Evolutionary conservation across 805 yeast genomes (phyloP), one percentile per base, ranked within the genome.

Genomic region (Maudiozyma bulderi): DNA sequence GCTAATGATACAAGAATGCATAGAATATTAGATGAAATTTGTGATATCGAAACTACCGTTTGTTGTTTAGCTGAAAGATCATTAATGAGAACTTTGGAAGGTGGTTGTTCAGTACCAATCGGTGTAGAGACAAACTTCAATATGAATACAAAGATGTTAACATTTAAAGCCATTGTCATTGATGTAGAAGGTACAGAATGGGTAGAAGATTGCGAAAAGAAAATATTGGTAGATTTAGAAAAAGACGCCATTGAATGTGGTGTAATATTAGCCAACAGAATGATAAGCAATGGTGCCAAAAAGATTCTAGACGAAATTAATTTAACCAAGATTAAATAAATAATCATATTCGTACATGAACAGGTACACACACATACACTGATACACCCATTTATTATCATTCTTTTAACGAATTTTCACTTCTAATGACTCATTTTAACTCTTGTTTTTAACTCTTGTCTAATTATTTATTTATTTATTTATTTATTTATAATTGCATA

Each of bases 61-160:
- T 76, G 95, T 57, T 90, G 98, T 66, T 66, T 80, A 7, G 95
- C 96, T 3, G 99, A 93, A 68, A 77, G 99, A 58, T 73, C 91
- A 6, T 70, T 93, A 53, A 79, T 93, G 86, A 77, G 91, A 66
- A 75, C 84, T 28, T 75, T 93, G 51, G 98, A 93, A 70, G 99
- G 98, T 52, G 99, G 99, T 8, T 93, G 99, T 68, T 87, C 96
- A 1, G 97, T 93, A 14, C 99, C 99, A 6, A 86, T 93, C 55
- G 99, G 99, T 47, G 96, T 88, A 31, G 76, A 80, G 54, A 74
- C 89, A n/a, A 54, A 59, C 8, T 84, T 68, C 51, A 69, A 76
- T 54, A 66, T 76, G 47, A 68, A 65, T 20, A 72, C 80, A 0
- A 67, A 73, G 37, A 55, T 54, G 8, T 72, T 89, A 48, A 59